Evolutionary conservation across 2,329 filamentous ascomycete genomes (phyloP).

Genomic region (Colletotrichum endophyticum): DNA sequence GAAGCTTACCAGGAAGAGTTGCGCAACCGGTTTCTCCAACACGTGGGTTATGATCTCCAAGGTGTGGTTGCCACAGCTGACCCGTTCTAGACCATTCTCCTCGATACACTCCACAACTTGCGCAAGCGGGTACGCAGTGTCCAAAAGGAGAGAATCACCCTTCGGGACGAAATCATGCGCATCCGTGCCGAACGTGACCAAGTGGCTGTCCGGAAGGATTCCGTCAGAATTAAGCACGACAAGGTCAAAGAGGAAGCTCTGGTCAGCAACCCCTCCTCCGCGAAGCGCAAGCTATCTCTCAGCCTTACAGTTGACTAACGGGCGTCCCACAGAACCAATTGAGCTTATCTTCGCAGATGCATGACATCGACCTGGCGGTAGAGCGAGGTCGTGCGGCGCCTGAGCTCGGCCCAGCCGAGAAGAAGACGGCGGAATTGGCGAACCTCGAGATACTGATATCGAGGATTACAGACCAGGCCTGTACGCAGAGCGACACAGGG

Average conservation of each 20-base stretch:
- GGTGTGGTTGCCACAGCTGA: conserved; percentile 15
- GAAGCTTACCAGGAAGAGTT: conserved; percentile 65
- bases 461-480: conserved; percentile 59
- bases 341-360: conserved; percentile 61
- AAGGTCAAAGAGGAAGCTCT: conserved; percentile 55
- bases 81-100: conserved; percentile 54
- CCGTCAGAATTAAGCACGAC: conserved; percentile 65
- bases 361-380: conserved; percentile 65
- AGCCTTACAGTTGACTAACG: conserved; percentile 5
- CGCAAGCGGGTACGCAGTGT: conserved; percentile 61
- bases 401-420: conserved; percentile 47
- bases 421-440: conserved; percentile 55
- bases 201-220: conserved; percentile 67
- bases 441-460: conserved; percentile 64
- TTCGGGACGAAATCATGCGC: conserved; percentile 65
- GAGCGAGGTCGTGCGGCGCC: conserved; percentile 55
- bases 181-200: conserved; percentile 66
- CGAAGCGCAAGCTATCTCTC: not conserved
- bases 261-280: conserved; percentile 40
- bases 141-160: conserved; percentile 59
- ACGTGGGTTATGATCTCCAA: conserved; percentile 48
- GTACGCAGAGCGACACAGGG: conserved; percentile 51
- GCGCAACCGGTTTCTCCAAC: conserved; percentile 58
- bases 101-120: conserved; percentile 64
- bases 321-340: conserved; percentile 45